Percentiles rank a stretch among this genome's conserved stretches.
Evolutionary conservation across 805 yeast species (phyloP).

Genomic region (Pichia gijzeniarum): DNA sequence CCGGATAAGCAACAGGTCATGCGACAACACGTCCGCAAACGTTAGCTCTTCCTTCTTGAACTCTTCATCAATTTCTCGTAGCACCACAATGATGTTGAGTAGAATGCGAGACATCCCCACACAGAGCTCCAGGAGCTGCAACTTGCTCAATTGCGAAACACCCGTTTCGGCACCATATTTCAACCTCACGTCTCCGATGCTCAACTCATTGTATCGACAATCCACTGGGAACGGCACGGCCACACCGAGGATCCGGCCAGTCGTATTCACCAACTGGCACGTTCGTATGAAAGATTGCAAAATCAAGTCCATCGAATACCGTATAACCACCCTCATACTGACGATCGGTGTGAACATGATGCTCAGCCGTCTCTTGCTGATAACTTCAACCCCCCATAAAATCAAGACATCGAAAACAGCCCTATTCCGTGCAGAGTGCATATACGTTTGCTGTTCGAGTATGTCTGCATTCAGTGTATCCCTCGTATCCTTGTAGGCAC

Average conservation of each 20-base stretch:
- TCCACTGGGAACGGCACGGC: slow-evolving; percentile 20
- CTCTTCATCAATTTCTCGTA: not conserved
- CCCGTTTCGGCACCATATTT: not conserved
- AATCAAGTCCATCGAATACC: slow-evolving; percentile 19
- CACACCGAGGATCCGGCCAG: slow-evolving; percentile 16
- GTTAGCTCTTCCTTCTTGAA: slow-evolving; percentile 9
- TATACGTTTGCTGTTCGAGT: slow-evolving; percentile 5
- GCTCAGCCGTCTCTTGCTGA: slow-evolving; percentile 3
- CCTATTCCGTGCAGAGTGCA: not conserved
- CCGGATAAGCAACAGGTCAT: slow-evolving; percentile 6
- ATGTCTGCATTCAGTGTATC: too few species aligned
- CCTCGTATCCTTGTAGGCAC: too few species aligned
- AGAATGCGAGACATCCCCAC: slow-evolving; percentile 8
- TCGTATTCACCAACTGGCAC: slow-evolving; percentile 13
- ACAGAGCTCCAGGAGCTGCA: slow-evolving; percentile 2
- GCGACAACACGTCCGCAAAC: slow-evolving; percentile 5
- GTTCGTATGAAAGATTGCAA: slow-evolving; percentile 20
- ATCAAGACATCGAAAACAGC: not conserved
- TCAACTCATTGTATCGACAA: not conserved
- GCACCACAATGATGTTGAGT: slow-evolving; percentile 4
- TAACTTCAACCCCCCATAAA: slow-evolving; percentile 9
- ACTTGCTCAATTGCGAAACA: not conserved
- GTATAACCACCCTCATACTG: slow-evolving; percentile 16
- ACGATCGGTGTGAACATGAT: slow-evolving; percentile 26
- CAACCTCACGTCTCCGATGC: slow-evolving; percentile 1